A percentile compares a stretch with the other conserved stretches of the same genome.
Evolutionary conservation across 1,284 basidiomycete species (phyloP).

Genomic region (Hemileccinum hortonii): DNA sequence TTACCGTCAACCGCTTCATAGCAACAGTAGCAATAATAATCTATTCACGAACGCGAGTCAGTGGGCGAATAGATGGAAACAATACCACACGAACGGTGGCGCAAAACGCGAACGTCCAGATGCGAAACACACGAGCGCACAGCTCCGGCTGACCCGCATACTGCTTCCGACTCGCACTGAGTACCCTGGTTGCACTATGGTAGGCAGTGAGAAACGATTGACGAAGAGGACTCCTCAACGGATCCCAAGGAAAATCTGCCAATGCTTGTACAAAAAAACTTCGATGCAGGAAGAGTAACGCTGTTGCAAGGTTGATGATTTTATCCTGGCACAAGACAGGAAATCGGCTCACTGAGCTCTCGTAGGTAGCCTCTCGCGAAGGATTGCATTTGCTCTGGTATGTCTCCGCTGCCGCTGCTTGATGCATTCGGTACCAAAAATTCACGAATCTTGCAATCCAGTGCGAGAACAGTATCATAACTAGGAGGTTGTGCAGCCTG

Average conservation of each 20-base stretch:
- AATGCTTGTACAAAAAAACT: constrained; percentile 50
- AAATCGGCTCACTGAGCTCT: constrained; percentile 41
- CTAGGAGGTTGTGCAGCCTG: constrained; percentile 42
- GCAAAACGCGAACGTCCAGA: constrained; percentile 49
- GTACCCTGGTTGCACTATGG: constrained; percentile 42
- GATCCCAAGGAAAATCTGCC: constrained; percentile 42
- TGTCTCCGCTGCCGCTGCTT: constrained; percentile 25
- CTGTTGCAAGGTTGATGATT: constrained; percentile 25
- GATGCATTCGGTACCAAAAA: constrained; percentile 28
- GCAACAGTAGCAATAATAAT: constrained; percentile 47
- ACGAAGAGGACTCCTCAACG: constrained; percentile 40
- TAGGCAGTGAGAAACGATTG: constrained; percentile 47
- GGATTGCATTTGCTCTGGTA: constrained; percentile 42
- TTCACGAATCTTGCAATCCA: constrained; percentile 46
- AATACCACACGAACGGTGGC: constrained; percentile 39
- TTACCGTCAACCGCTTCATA: constrained; percentile 38
- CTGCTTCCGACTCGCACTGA: constrained; percentile 39
- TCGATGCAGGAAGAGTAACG: constrained; percentile 49
- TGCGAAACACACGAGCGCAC: constrained; percentile 46
- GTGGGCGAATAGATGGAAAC: background rate
- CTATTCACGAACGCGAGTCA: constrained; percentile 26
- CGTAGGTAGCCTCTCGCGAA: constrained; percentile 48
- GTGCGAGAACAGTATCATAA: constrained; percentile 45
- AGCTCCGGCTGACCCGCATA: constrained; percentile 42
- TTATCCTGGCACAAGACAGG: background rate